Conservation (phyloP, 2,329 filamentous ascomycete genomes). For the Trichoderma lentiforme region DNA sequence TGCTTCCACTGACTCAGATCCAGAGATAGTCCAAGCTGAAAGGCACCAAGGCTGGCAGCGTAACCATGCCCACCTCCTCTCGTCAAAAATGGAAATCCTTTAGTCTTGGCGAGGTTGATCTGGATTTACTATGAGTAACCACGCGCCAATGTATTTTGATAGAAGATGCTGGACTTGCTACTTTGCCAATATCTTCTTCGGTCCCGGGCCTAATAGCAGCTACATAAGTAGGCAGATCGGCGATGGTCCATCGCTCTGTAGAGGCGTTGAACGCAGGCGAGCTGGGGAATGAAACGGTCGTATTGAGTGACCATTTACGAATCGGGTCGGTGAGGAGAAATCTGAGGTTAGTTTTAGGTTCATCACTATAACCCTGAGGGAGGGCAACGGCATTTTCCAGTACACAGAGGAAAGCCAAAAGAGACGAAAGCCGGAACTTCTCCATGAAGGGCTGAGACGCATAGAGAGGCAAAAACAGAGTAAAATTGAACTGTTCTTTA, state of each 20-base stretch:
- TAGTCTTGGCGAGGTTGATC: neutral
- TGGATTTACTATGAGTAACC: neutral
- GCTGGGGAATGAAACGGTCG: neutral
- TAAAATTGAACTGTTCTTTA: neutral
- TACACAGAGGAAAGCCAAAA: neutral
- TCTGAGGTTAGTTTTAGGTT: neutral
- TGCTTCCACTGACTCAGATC: conserved; percentile 1
- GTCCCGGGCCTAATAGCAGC: neutral
- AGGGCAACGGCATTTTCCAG: neutral
- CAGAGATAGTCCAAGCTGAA: neutral
- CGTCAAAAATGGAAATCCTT: neutral
- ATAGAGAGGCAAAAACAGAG: neutral
- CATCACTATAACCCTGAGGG: neutral
- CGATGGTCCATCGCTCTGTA: neutral
- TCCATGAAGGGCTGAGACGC: neutral
- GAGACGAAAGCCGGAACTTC: neutral
- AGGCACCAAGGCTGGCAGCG: neutral
- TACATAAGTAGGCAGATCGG: neutral
- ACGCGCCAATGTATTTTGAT: no score
- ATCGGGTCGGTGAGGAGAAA: neutral
- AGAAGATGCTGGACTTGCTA: neutral
- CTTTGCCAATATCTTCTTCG: neutral
- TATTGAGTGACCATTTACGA: neutral
- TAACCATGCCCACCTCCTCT: conserved; percentile 3
- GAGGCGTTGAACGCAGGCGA: neutral